These are phyloP conservation scores for Zarea fungicola DNA, from an alignment of 2,329 filamentous ascomycete species.

Conservation along the genomic window DNA sequence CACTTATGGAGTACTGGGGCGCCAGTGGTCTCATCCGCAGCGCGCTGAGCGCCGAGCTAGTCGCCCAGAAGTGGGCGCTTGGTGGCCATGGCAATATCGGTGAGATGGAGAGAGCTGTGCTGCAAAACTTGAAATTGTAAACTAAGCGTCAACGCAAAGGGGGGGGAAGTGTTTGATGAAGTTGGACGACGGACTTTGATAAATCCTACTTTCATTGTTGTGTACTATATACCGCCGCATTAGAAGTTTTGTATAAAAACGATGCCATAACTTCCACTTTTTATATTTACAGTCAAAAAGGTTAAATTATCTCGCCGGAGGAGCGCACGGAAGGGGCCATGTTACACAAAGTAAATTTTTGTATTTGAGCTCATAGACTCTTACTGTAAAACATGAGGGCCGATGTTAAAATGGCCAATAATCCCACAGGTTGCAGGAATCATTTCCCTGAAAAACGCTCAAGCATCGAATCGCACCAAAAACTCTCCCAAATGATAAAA, in stretches of 20 bases:
- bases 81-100: slow-evolving; percentile 77
- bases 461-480: background rate
- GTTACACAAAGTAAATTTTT: too few species aligned
- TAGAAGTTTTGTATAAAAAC: slow-evolving; percentile 21
- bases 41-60: slow-evolving; percentile 62
- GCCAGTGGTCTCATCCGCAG: slow-evolving; percentile 73
- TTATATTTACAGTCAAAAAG: background rate
- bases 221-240: slow-evolving; percentile 8
- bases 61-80: slow-evolving; percentile 79
- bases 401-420: too few species aligned
- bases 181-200: too few species aligned
- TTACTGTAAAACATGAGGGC: too few species aligned
- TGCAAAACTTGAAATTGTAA: slow-evolving; percentile 45
- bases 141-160: slow-evolving; percentile 1
- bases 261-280: slow-evolving; percentile 12
- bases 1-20: slow-evolving; percentile 90
- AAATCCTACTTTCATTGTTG: background rate
- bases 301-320: too few species aligned
- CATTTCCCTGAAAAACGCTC: background rate
- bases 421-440: background rate
- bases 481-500: background rate
- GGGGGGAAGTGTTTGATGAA: too few species aligned
- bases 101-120: slow-evolving; percentile 69
- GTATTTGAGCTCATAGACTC: background rate
- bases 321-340: background rate